Base-by-base conservation (phyloP, 2,329 filamentous ascomycete genomes). In the Penicillium decumbens region DNA sequence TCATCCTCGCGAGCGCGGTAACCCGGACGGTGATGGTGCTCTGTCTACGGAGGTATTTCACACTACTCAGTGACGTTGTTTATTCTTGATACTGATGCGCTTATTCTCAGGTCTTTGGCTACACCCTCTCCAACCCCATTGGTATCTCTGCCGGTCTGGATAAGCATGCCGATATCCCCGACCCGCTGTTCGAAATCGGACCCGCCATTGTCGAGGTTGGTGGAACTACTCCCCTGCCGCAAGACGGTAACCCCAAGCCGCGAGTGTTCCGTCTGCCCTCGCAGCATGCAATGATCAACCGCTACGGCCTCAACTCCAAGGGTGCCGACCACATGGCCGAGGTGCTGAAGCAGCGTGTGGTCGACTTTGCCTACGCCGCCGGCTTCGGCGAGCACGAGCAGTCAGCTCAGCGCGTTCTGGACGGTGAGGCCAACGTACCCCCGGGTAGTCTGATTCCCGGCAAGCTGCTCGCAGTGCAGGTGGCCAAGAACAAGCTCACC, bases 401-500 rank as follows among this genome's bases (percentile, higher is more conserved):
- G 12, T 80, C 81, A 0, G 89, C 95, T 71, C 73, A 79, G 38
- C 78, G 82, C 10, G 84, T 98, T 1, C 75, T 97, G 32, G 79
- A 93, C 59, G 90, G 89, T 20, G 80, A 84, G 48, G 87, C 84
- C 38, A 63, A 81, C 32, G 89, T 95, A 0, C 89, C 89, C 0
- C 85, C 90, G 0, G 89, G 93, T n/a, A 89, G 87, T 70, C 75
- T 98, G 60, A 73, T 77, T 12, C 75, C 83, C 0, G 92, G 91
- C 12, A 83, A 86, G 52, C 74, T 96, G 50, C 77, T 98, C 53
- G 86, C 89, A 13, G 90, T 98, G 15, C 93, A 98, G 73, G 83
- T 97, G 37, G 91, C 92, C 44, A 98, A 98, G 82, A 97, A 97
- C 75, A 97, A 96, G 77, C 78, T 82, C 41, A 98, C 93, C 0